phyloP scores from a whole-genome alignment of 106 monocot species.

The Alisma plantagoaquatica region DNA sequence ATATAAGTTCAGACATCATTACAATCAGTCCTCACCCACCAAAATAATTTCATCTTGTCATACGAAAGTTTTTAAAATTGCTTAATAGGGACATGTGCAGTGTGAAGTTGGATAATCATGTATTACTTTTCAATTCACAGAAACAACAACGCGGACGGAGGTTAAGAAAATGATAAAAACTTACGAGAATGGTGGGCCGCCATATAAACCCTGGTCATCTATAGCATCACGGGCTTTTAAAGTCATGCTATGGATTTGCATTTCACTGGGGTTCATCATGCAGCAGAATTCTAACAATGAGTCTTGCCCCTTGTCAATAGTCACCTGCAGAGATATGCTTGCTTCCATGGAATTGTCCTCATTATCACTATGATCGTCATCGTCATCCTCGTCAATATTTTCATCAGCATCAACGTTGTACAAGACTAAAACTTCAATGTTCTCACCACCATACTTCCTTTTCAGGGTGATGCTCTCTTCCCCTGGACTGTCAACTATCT shows the following conservation, averaged over 20 bases:
- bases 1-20: too few species aligned
- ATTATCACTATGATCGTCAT: conserved; percentile 18
- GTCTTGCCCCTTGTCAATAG: conserved; percentile 56
- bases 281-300: conserved; percentile 57
- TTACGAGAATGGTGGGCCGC: conserved; percentile 75
- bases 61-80: too few species aligned
- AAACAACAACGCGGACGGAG: too few species aligned
- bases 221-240: conserved; percentile 27
- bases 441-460: conserved; percentile 48
- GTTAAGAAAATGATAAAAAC: conserved; percentile 12
- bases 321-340: conserved; percentile 44
- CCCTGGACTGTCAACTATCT: conserved; percentile 70
- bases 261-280: conserved; percentile 35
- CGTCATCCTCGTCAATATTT: conserved; percentile 19
- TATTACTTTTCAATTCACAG: too few species aligned
- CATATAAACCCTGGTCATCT: conserved; percentile 41
- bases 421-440: conserved; percentile 48
- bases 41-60: too few species aligned
- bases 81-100: too few species aligned
- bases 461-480: conserved; percentile 64
- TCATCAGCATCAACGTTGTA: conserved; percentile 27
- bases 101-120: too few species aligned
- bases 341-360: conserved; percentile 16
- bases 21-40: too few species aligned
- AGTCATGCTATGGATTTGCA: conserved; percentile 52